phyloP scores from a whole-genome alignment of 108 stramenopile genomes.

The Asterionellopsis glacialis region DNA sequence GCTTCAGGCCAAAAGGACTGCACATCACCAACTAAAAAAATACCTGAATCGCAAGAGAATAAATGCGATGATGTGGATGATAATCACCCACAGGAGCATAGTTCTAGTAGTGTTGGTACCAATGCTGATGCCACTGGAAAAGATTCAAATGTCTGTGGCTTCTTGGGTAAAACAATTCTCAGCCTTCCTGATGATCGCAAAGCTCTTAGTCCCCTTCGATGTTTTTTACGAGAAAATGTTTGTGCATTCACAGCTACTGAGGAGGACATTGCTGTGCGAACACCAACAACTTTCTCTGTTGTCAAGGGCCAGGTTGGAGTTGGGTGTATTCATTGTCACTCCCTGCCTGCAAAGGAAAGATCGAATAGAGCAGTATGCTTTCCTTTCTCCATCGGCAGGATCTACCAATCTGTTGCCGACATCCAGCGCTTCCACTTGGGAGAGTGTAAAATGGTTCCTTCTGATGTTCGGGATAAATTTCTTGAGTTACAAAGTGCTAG shows the following conservation, averaged over 20 bases:
- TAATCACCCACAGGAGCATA: no score
- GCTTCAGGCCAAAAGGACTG: no score
- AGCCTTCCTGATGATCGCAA: conserved; percentile 62
- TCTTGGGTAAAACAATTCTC: conserved; percentile 53
- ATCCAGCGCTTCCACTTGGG: conserved; percentile 86
- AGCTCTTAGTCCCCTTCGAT: conserved; percentile 75
- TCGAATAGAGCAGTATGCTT: conserved; percentile 87
- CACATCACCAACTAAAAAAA: not conserved
- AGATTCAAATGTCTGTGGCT: conserved; percentile 9
- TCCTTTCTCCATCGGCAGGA: conserved; percentile 80
- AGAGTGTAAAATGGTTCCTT: conserved; percentile 79
- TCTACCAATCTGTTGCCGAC: conserved; percentile 88
- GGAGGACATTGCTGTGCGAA: conserved; percentile 82
- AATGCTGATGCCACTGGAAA: conserved; percentile 6
- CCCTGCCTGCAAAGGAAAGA: conserved; percentile 62
- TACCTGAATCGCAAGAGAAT: not conserved
- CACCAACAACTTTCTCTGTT: conserved; percentile 83
- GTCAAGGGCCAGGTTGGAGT: conserved; percentile 47
- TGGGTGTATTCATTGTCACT: conserved; percentile 50
- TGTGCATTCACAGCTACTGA: conserved; percentile 80
- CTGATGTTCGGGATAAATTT: conserved; percentile 58
- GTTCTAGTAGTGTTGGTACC: not conserved
- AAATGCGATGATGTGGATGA: conserved; percentile 1
- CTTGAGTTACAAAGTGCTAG: conserved; percentile 68
- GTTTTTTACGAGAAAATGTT: conserved; percentile 83